Conservation (phyloP, 83 land plant species). For the Diphasiastrum complanatum region DNA sequence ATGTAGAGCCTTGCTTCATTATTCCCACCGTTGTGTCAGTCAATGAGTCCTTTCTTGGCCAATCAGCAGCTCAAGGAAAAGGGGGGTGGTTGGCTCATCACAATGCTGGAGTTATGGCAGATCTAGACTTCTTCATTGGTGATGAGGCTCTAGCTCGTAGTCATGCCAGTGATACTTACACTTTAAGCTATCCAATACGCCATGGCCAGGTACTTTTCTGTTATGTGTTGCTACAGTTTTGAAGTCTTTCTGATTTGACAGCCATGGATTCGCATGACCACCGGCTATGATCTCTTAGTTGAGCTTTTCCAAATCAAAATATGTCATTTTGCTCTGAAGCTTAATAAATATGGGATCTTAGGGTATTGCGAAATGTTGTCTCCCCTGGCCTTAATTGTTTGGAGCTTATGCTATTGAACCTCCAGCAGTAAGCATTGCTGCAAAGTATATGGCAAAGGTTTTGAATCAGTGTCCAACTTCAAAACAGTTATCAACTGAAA, state of each 20-base stretch:
- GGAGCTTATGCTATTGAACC: too few species aligned
- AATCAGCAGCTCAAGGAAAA: slow-evolving; percentile 42
- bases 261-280: too few species aligned
- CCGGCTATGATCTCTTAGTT: too few species aligned
- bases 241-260: background rate
- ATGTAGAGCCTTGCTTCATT: slow-evolving; percentile 95
- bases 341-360: too few species aligned
- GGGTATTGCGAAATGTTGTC: too few species aligned
- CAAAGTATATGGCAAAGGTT: too few species aligned
- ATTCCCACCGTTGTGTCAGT: slow-evolving; percentile 90
- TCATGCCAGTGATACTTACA: slow-evolving; percentile 64
- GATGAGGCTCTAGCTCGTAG: slow-evolving; percentile 74
- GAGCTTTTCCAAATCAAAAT: too few species aligned
- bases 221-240: background rate
- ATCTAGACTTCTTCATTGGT: slow-evolving; percentile 94
- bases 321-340: too few species aligned
- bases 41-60: slow-evolving; percentile 84
- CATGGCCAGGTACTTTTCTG: slow-evolving; percentile 66
- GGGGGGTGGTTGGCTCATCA: slow-evolving; percentile 71
- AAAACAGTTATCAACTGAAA: too few species aligned
- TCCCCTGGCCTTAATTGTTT: too few species aligned
- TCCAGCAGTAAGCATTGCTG: too few species aligned
- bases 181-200: slow-evolving; percentile 72
- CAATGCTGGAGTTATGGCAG: slow-evolving; percentile 94
- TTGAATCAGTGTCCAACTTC: too few species aligned